phyloP scores from a whole-genome alignment of 2,329 filamentous ascomycete species.

The Periconia digitata region DNA sequence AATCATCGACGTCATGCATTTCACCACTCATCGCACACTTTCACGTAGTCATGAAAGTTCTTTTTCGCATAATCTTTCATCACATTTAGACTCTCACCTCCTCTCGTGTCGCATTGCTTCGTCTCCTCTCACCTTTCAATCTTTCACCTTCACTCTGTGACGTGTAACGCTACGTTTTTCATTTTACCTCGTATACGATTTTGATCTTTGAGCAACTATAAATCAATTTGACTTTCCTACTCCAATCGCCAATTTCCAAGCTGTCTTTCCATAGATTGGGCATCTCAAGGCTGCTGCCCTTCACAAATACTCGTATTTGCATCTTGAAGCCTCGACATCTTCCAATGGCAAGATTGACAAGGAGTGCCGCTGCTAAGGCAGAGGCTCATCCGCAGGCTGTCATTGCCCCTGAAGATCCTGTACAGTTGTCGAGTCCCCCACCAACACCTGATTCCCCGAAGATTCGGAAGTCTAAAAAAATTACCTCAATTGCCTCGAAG shows the following conservation, averaged over 20 bases:
- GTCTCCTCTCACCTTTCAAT: not conserved
- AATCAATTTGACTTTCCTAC: not conserved
- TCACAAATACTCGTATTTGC: not conserved
- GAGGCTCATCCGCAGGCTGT: constrained; percentile 7
- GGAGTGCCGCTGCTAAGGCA: constrained; percentile 26
- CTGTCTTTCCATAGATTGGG: constrained; percentile 9
- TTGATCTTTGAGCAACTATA: too few relatives aligned
- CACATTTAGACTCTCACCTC: too few relatives aligned
- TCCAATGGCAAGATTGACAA: constrained; percentile 36
- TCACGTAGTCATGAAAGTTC: not conserved
- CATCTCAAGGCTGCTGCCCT: not conserved
- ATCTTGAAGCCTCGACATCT: not conserved
- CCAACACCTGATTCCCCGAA: constrained; percentile 40
- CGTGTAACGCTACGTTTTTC: not conserved
- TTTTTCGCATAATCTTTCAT: too few relatives aligned
- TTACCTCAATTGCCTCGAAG: constrained; percentile 2
- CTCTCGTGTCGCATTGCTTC: not conserved
- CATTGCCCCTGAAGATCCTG: constrained; percentile 22
- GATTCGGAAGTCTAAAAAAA: constrained; percentile 28
- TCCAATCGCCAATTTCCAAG: constrained; percentile 6
- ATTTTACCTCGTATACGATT: not conserved
- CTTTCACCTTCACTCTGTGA: not conserved
- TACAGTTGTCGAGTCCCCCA: constrained; percentile 49
- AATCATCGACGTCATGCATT: constrained; percentile 40
- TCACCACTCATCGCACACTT: constrained; percentile 10